Evolutionary conservation across 2,329 filamentous ascomycete species (phyloP).

Genomic region (Aureobasidium sp.): DNA sequence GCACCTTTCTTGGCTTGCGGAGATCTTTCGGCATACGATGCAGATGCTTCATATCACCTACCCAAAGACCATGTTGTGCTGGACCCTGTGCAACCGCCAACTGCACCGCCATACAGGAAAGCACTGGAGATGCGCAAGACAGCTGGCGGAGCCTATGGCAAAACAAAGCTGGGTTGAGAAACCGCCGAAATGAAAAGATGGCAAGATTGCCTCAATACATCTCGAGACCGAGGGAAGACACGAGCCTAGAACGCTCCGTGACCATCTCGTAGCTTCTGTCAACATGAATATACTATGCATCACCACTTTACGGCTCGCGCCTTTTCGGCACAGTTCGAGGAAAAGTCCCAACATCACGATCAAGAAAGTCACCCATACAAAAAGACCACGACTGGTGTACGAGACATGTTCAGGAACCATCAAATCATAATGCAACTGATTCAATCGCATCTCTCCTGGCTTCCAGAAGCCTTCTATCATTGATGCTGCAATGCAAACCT

Average conservation of each 20-base stretch:
- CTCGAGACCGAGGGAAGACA: no score
- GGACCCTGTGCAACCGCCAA: slow-evolving; percentile 89
- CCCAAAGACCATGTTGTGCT: slow-evolving; percentile 79
- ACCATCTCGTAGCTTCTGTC: neutral
- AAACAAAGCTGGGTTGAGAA: slow-evolving; percentile 44
- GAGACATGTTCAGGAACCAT: neutral
- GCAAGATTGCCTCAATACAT: no score
- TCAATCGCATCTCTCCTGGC: neutral
- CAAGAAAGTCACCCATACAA: neutral
- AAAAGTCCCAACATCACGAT: neutral
- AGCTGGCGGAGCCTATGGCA: slow-evolving; percentile 68
- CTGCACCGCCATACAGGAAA: slow-evolving; percentile 87
- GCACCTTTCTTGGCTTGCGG: slow-evolving; percentile 96
- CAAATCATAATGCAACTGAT: neutral
- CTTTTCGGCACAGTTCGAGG: neutral
- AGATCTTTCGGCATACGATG: slow-evolving; percentile 88
- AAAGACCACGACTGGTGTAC: neutral
- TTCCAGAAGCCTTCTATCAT: neutral
- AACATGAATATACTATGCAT: neutral
- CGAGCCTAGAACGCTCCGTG: neutral
- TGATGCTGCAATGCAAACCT: slow-evolving; percentile 16
- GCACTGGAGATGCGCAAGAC: slow-evolving; percentile 76
- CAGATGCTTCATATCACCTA: slow-evolving; percentile 86
- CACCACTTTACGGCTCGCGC: neutral
- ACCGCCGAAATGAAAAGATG: neutral